Evolutionary conservation across 1,284 basidiomycete genomes (phyloP).

Genomic region (Malassezia nana): DNA sequence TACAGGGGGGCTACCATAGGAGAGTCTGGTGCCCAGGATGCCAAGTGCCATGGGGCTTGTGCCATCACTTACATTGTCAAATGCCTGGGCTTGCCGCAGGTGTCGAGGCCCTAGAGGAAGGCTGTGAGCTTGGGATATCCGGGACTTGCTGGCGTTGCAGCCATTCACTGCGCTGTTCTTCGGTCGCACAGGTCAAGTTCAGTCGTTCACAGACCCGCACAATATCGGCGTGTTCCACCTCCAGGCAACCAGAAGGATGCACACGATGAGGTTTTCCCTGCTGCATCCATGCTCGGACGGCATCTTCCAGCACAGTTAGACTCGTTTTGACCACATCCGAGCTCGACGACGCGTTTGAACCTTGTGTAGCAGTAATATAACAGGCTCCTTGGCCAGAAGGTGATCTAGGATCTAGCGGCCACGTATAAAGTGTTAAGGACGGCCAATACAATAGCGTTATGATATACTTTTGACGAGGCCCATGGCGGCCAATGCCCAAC

Average conservation of each 20-base stretch:
- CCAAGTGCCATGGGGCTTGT: too few species aligned
- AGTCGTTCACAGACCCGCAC: neutral
- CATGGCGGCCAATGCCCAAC: slow-evolving; percentile 6
- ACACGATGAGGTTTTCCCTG: neutral
- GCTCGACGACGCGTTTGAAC: neutral
- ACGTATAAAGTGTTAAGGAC: slow-evolving; percentile 7
- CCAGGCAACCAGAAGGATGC: neutral
- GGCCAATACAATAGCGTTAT: slow-evolving; percentile 10
- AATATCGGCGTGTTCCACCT: slow-evolving; percentile 3
- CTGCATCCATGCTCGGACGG: slow-evolving; percentile 11
- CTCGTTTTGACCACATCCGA: neutral
- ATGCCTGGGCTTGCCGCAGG: neutral
- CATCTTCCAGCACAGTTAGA: slow-evolving; percentile 11
- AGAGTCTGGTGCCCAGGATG: too few species aligned
- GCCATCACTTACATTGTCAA: too few species aligned
- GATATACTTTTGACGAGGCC: slow-evolving; percentile 5
- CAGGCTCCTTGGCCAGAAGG: slow-evolving; percentile 1
- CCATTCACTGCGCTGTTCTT: slow-evolving; percentile 3
- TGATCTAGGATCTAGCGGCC: slow-evolving; percentile 12
- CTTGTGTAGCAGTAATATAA: neutral
- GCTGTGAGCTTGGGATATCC: slow-evolving; percentile 3
- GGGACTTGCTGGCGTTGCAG: slow-evolving; percentile 6
- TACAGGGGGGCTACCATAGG: too few species aligned
- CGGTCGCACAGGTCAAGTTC: neutral
- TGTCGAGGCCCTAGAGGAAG: slow-evolving; percentile 1